Conservation (phyloP, 2,329 filamentous ascomycete species). For the Diatrype stigma region DNA sequence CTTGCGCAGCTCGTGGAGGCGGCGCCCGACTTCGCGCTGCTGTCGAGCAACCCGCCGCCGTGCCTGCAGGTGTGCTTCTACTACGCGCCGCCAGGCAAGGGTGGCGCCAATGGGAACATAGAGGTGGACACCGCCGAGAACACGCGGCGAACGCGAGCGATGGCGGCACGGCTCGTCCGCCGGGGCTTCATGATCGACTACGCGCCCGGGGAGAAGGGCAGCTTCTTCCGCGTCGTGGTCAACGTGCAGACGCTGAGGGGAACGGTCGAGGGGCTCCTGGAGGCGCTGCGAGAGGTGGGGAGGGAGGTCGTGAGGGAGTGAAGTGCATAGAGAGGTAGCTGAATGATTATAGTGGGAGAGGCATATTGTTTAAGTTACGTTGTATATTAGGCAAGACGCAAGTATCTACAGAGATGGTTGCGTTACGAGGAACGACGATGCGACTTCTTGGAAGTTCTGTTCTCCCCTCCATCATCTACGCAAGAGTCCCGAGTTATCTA, state of each 20-base stretch:
- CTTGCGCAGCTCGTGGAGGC: conserved; percentile 58
- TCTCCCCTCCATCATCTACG: no score
- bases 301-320: conserved; percentile 15
- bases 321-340: no score
- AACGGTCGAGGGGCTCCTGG: conserved; percentile 39
- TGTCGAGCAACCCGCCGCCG: conserved; percentile 73
- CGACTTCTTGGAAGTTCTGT: no score
- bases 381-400: no score
- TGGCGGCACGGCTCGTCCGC: conserved; percentile 43
- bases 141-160: conserved; percentile 43
- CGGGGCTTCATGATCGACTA: conserved; percentile 60
- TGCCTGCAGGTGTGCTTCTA: conserved; percentile 97
- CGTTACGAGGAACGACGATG: no score
- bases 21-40: conserved; percentile 61
- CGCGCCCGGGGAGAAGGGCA: conserved; percentile 51
- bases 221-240: conserved; percentile 57
- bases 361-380: no score
- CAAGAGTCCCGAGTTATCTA: no score
- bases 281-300: conserved; percentile 22
- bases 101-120: conserved; percentile 36
- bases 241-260: conserved; percentile 50
- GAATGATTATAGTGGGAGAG: no score
- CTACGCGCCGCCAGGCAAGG: conserved; percentile 60
- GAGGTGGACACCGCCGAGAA: no score
- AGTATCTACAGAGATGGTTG: no score